Evolutionary conservation across 192 early-diverging fungal genomes (phyloP), one percentile per base, ranked within the genome.

Genomic region (Linnemannia elongata): DNA sequence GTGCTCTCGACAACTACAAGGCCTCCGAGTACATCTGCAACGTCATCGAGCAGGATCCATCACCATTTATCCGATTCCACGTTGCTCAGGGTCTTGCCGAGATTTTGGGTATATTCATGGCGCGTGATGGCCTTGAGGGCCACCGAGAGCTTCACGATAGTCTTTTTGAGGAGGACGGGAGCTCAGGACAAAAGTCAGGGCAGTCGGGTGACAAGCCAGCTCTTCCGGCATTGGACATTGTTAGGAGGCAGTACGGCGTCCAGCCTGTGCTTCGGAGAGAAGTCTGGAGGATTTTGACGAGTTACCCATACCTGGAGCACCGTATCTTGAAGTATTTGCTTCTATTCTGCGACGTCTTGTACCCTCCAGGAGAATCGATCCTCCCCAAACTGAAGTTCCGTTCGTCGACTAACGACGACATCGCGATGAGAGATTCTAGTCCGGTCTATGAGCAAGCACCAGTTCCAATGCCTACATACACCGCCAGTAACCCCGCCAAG

Each of bases 31-130:
- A 96, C 74, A 79, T 97, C 30, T 85, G 95, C n/a, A 80, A 79
- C 54, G 74, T 95, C 15, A 90, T 95, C 24, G 88, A 90, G 35
- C 77, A 90, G 39, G 96, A 97, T 83, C 94, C 92, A 17, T 93
- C 89, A 36, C 90, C 91, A 0, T 92, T 85, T 76, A 85, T 97
- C 2, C 86, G 93, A 8, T 94, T 93, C 75, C 92, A 94, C 70
- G 76, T 91, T 20, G 82, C 91, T 4, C 81, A 86, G n/a, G 80
- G 88, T 18, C 74, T 93, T 54, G 86, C 92, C 72, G 88, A 90
- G 45, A 79, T 83, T 70, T 69, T 92, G 49, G 89, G 90, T 5
- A 76, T 91, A 38, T 78, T 89, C 22, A 89, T 92, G 87, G 82
- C 82, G 10, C 85, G 88, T 15, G 75, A 83, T 4, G 69, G 72